A percentile compares a stretch with the other conserved stretches of the same genome.
Conservation (phyloP, 306 rosid species). For the Quercus mongolica region DNA sequence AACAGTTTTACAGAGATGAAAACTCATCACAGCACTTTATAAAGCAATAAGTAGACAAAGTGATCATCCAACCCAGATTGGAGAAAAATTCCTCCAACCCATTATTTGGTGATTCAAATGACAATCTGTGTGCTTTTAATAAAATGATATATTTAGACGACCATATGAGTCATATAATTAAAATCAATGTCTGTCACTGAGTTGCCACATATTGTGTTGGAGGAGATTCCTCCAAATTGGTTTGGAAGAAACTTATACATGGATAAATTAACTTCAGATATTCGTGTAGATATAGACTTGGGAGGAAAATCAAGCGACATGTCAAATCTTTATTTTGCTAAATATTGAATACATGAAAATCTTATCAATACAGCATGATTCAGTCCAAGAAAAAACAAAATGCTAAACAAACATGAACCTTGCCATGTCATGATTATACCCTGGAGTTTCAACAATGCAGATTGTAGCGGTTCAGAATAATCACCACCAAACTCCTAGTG, state of each 20-base stretch:
- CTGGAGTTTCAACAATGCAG: not conserved
- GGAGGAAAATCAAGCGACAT: slow-evolving; percentile 23
- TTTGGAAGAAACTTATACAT: not conserved
- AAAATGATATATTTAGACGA: too few relatives aligned
- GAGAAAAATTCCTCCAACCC: too few relatives aligned
- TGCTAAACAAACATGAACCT: slow-evolving; percentile 15
- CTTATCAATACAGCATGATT: slow-evolving; percentile 26
- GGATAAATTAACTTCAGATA: not conserved
- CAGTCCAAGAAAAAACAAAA: slow-evolving; percentile 17
- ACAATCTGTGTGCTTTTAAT: too few relatives aligned
- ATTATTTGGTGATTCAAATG: too few relatives aligned
- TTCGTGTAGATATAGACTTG: not conserved
- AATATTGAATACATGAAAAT: slow-evolving; percentile 18
- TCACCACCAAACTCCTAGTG: slow-evolving; percentile 35
- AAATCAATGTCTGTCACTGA: too few relatives aligned
- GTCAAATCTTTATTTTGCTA: slow-evolving; percentile 43
- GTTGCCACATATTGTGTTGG: too few relatives aligned
- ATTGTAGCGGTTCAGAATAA: not conserved
- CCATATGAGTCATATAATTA: too few relatives aligned
- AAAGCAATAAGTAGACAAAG: not conserved
- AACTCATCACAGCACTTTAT: not conserved
- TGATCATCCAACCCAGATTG: too few relatives aligned
- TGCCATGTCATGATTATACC: slow-evolving; percentile 21
- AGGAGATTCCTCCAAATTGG: too few relatives aligned
- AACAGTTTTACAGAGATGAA: not conserved